Evolutionary conservation across 768 basidiomycete species (phyloP), one percentile per base, ranked within the genome.

Genomic region (Hemileccinum impolitum): DNA sequence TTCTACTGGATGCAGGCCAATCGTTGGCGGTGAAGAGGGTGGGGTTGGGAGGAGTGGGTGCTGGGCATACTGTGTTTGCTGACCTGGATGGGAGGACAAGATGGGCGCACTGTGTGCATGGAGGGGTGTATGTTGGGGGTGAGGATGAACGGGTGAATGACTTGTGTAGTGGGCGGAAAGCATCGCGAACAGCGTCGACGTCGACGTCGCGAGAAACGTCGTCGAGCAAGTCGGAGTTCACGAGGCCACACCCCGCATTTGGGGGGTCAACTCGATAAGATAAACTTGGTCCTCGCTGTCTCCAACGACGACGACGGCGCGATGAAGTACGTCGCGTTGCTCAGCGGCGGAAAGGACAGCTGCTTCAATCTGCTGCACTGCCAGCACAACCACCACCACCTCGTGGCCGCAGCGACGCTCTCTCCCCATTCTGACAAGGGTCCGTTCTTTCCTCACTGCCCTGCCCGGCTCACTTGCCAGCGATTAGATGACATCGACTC

Each of bases 341-440:
- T 99, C 54, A 97, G 94, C 50, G 96, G 96, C 34, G 96, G 96
- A 26, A 99, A 99, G 70, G 96, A 99, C 70, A 92, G 89, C 66
- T 94, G 92, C 75, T 98, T 85, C 77, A 97, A 95, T 62, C 81
- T 98, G 37, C 69, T 92, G 11, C 94, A 98, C 69, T 95, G 93
- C 63, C 71, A 80, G 41, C 75, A 78, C 51, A 91, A 96, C 61
- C 86, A 90, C 1, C 95, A 99, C 63, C 75, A 88, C 50, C 81
- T 97, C 35, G 71, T 94, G 9, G 92, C 93, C 11, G 84, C 93
- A 17, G 96, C 93, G 5, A 91, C 92, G 35, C 75, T 99, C 37
- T 78, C 89, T 11, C 96, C 96, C 18, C 81, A 77, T 54, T 71
- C 76, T 50, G 94, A 92, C 59, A 88, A 86, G 82, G 94, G 95